Evolutionary conservation across 768 basidiomycete species (phyloP), one percentile per base, ranked within the genome.

Genomic region (Clitopilus hobsonii): DNA sequence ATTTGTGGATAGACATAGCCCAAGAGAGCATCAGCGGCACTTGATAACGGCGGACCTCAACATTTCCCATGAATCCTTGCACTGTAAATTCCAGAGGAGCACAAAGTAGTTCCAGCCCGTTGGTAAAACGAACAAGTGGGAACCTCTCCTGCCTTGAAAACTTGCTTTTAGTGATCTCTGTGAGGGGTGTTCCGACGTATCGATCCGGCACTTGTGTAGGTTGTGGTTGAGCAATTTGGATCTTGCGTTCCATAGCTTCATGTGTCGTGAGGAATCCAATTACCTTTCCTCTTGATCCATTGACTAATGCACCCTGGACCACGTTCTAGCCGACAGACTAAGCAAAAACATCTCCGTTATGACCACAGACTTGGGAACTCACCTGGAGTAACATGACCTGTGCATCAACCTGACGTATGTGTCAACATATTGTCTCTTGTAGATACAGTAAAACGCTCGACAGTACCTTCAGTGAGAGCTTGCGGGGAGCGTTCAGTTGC

Each of bases 1-100:
- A 87, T 63, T 94, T 94, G 70, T 95, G 93, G 38, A 94, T 85
- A 13, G 85, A 85, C 67, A 93, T 71, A 0, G 91, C 91, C 91
- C 91, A 94, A 0, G 92, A 85, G 18, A 93, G 61, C 28, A 73
- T 73, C 14, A 75, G 55, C 2, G 75, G 75, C 5, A 86, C 84
- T 71, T 89, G 88, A 8, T 75, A 65, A 52, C 88, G 73, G 13
- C 63, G 69, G 8, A 84, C 86, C 65, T 90, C 87, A 38, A 76
- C 64, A 18, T 73, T 73, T 2, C 85, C 88, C 48, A 65, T 69
- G 16, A 77, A 77, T 22, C 81, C 84, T 56, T 81, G 71, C 3
- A 82, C 76, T 22, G 80, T 79, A 55, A 89, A 90, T 27, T 76
- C 71, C 13, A 74, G 60, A 8, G 85, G 83, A 14, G 77, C 69